Evolutionary conservation across 2,329 filamentous ascomycete species (phyloP).

Genomic region (Phaeosphaeria sp.): DNA sequence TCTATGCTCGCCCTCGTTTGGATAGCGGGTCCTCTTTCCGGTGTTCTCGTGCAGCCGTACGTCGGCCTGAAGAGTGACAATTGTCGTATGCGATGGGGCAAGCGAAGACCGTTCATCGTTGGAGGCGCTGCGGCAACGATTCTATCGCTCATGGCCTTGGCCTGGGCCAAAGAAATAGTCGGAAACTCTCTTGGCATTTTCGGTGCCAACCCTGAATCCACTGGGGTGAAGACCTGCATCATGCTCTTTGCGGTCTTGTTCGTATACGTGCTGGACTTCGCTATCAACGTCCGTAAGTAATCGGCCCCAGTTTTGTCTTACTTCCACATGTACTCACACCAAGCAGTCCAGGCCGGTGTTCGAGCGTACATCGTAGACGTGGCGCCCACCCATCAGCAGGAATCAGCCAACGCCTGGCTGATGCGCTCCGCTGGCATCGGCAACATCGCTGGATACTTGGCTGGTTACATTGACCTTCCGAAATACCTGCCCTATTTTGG

Average conservation of each 20-base stretch:
- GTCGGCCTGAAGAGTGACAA: constrained; percentile 62
- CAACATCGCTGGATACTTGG: constrained; percentile 89
- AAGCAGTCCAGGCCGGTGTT: constrained; percentile 82
- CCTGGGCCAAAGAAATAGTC: constrained; percentile 64
- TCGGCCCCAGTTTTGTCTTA: neutral
- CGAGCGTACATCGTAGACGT: constrained; percentile 94
- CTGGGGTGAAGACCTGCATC: constrained; percentile 68
- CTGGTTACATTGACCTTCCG: constrained; percentile 83
- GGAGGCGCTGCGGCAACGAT: constrained; percentile 58
- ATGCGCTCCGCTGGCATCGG: constrained; percentile 85
- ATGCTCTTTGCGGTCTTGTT: constrained; percentile 83
- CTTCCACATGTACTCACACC: neutral
- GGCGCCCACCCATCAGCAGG: constrained; percentile 90
- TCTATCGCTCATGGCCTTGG: constrained; percentile 56
- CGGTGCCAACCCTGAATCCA: constrained; percentile 70
- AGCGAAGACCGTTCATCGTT: constrained; percentile 60
- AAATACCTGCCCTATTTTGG: constrained; percentile 79
- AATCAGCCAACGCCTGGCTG: constrained; percentile 92
- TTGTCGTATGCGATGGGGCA: constrained; percentile 56
- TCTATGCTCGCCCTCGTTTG: constrained; percentile 61
- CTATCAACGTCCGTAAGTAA: constrained; percentile 83
- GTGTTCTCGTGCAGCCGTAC: constrained; percentile 61
- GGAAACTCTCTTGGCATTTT: constrained; percentile 72
- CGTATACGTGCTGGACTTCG: constrained; percentile 91
- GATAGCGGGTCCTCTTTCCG: constrained; percentile 64